Evolutionary conservation across 1,284 basidiomycete genomes (phyloP), one percentile per base, ranked within the genome.

Genomic region (Taiwanofungus camphoratus): DNA sequence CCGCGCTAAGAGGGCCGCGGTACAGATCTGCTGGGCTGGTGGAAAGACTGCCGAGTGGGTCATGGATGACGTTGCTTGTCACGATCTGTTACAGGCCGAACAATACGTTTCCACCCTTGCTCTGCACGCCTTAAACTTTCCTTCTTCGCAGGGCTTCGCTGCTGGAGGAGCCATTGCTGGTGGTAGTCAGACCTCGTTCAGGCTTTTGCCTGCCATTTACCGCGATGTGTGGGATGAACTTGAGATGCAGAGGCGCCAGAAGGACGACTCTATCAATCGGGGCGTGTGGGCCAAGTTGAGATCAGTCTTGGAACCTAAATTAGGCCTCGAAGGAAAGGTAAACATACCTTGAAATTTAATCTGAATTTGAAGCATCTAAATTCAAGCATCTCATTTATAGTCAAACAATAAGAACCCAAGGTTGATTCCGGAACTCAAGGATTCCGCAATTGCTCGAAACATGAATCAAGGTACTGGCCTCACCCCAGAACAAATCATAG

Each of bases 201-300:
- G 87, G 50, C 60, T 79, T 8, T 71, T 99, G 18, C 91, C 93
- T n/a, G 71, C 84, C 0, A 75, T 79, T 8, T 96, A 86, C 61
- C 77, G 92, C 45, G 88, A 93, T 57, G 69, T 98, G 29, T 99
- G 96, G 96, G 87, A 92, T 46, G 92, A 97, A 64, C 68, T 98
- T 18, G 91, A 94, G 55, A 62, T 59, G 4, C 65, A 69, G 22
- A 72, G 88, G 47, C 87, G 84, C 54, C 55, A 62, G 7, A 69
- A 70, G 33, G 80, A 87, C 39, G 81, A 92, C 48, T 63, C 60
- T 15, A 72, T 70, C 27, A 92, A 92, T 58, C 71, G 89, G 22
- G 65, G 64, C 7, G 63, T 79, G 1, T 95, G 92, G 92, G 70
- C 68, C 3, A 82, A 76, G 44, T 64, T 96, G 38, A 74, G 77